A percentile compares a stretch with the other conserved stretches of the same genome.
Conservation (phyloP, 148 eudicot species). For the Chenopodium berlandieri region DNA sequence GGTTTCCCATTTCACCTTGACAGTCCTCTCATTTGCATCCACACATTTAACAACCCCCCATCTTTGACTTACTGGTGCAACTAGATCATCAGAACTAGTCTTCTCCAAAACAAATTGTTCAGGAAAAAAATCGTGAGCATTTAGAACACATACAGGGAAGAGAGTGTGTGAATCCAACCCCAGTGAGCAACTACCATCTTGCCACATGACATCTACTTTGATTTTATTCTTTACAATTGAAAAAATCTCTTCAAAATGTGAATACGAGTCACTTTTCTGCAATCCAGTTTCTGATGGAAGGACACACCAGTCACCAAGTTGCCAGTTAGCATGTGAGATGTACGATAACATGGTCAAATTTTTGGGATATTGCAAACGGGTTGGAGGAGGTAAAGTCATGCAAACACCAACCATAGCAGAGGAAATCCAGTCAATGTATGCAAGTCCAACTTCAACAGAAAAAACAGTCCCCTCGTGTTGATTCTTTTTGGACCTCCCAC, state of each 20-base stretch:
- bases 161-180: conserved; percentile 67
- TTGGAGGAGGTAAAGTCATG: conserved; percentile 45
- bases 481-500: conserved; percentile 54
- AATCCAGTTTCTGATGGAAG: conserved; percentile 34
- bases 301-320: conserved; percentile 90
- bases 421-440: conserved; percentile 75
- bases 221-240: conserved; percentile 65
- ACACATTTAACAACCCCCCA: conserved; percentile 81
- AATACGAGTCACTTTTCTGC: conserved; percentile 15
- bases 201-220: conserved; percentile 85
- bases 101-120: conserved; percentile 71
- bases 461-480: conserved; percentile 60
- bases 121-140: conserved; percentile 89
- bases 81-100: conserved; percentile 51
- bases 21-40: conserved; percentile 77
- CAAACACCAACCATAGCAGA: conserved; percentile 42
- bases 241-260: conserved; percentile 48
- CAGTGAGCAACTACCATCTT: conserved; percentile 65
- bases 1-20: conserved; percentile 60
- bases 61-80: conserved; percentile 29
- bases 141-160: conserved; percentile 55
- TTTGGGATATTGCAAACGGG: conserved; percentile 46
- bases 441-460: conserved; percentile 71
- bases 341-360: conserved; percentile 56
- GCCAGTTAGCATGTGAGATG: conserved; percentile 78